These are phyloP conservation scores for Stromatinia cepivora DNA, from an alignment of 2,329 filamentous ascomycete genomes.

Conservation along the genomic window DNA sequence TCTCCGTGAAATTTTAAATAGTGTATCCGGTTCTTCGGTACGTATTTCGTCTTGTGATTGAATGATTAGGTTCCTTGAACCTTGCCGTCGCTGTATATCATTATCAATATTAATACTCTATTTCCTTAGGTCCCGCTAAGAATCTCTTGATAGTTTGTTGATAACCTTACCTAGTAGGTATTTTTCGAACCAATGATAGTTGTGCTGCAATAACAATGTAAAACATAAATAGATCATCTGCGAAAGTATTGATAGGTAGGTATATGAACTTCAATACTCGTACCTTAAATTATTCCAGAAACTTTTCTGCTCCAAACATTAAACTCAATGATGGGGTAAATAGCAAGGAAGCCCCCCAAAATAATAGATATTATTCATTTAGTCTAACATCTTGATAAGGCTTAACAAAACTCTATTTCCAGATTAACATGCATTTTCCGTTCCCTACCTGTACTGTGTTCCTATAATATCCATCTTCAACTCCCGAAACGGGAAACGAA, in stretches of 20 bases:
- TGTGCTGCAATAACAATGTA: too few relatives aligned
- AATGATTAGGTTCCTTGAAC: neutral
- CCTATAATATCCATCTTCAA: too few relatives aligned
- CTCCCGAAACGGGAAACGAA: neutral
- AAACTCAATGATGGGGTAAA: neutral
- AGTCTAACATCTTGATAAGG: neutral
- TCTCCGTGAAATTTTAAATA: neutral
- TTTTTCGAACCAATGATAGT: too few relatives aligned
- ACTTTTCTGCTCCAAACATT: neutral
- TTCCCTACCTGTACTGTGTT: neutral
- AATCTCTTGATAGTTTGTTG: neutral
- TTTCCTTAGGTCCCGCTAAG: neutral
- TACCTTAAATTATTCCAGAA: neutral
- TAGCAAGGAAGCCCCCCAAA: neutral
- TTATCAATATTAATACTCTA: neutral
- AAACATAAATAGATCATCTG: too few relatives aligned
- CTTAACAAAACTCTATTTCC: neutral
- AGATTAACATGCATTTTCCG: neutral
- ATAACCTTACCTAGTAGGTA: too few relatives aligned
- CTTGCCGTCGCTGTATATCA: neutral
- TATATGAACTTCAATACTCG: neutral
- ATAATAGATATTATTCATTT: neutral
- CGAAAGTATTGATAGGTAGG: neutral
- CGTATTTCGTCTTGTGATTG: neutral
- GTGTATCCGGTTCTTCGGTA: conserved; percentile 16